These are phyloP conservation scores for Camellia lanceoleosa DNA, from an alignment of 148 eudicot genomes.

Conservation along the genomic window DNA sequence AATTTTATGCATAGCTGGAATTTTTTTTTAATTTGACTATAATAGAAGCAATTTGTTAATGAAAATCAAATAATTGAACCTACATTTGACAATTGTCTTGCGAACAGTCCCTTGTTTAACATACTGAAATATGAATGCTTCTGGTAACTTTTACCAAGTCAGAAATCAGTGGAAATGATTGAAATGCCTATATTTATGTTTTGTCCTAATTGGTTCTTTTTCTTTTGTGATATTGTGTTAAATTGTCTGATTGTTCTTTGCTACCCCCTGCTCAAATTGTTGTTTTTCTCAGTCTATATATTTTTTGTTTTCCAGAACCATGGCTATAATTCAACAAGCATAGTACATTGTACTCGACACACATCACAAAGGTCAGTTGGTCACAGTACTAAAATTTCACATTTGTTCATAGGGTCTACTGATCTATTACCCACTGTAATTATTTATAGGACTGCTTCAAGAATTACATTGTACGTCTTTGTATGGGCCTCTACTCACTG, in stretches of 20 bases:
- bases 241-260: too few species aligned
- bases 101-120: neutral
- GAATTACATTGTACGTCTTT: too few species aligned
- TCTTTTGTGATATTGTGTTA: too few species aligned
- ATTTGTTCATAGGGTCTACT: too few species aligned
- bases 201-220: too few species aligned
- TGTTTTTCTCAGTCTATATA: too few species aligned
- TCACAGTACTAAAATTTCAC: neutral
- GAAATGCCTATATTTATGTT: neutral
- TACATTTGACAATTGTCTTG: neutral
- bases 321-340: constrained; percentile 25
- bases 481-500: too few species aligned
- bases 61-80: neutral
- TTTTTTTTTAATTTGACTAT: neutral
- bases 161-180: neutral
- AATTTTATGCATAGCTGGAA: neutral
- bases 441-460: too few species aligned
- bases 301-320: constrained; percentile 31
- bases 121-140: neutral
- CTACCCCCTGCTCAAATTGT: too few species aligned
- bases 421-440: too few species aligned
- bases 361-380: constrained; percentile 39
- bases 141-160: neutral
- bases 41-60: neutral
- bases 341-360: constrained; percentile 24